A percentile compares a stretch with the other conserved stretches of the same genome.
Conservation (phyloP, 345 rosid genomes). For the Ailanthus altissimus region DNA sequence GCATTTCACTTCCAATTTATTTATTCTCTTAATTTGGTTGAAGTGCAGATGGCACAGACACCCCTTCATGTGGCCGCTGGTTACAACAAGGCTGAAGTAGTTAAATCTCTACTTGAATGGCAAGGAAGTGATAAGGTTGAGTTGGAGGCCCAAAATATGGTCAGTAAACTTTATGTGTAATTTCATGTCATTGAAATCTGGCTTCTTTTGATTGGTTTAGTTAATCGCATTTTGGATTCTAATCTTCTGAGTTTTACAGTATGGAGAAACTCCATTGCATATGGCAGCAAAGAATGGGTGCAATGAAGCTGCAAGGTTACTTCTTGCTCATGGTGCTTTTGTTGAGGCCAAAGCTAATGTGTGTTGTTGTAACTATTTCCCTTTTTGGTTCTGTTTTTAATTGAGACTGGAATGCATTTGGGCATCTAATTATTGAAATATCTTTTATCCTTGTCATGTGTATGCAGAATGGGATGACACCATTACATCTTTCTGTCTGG, state of each 20-base stretch:
- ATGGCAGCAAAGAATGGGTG: conserved; percentile 99
- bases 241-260: conserved; percentile 47
- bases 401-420: conserved; percentile 20
- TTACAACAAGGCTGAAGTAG: conserved; percentile 64
- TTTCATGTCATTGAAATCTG: not conserved
- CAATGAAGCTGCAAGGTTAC: conserved; percentile 73
- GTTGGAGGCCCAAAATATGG: conserved; percentile 87
- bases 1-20: not conserved
- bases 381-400: not conserved
- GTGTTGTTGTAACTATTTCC: conserved; percentile 21
- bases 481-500: conserved; percentile 98
- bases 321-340: conserved; percentile 83
- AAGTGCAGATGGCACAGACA: conserved; percentile 91
- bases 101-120: conserved; percentile 74
- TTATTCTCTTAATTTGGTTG: conserved; percentile 22
- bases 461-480: conserved; percentile 97
- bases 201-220: conserved; percentile 8
- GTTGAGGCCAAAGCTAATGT: conserved; percentile 94
- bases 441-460: conserved; percentile 16
- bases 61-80: conserved; percentile 97
- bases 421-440: conserved; percentile 5
- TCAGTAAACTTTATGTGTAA: conserved; percentile 25
- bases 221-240: conserved; percentile 19
- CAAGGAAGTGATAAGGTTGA: conserved; percentile 73
- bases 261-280: conserved; percentile 99